Percentiles rank a stretch among this genome's conserved stretches.
phyloP scores from a whole-genome alignment of 352 stramenopile genomes.

The Pythium sp. region DNA sequence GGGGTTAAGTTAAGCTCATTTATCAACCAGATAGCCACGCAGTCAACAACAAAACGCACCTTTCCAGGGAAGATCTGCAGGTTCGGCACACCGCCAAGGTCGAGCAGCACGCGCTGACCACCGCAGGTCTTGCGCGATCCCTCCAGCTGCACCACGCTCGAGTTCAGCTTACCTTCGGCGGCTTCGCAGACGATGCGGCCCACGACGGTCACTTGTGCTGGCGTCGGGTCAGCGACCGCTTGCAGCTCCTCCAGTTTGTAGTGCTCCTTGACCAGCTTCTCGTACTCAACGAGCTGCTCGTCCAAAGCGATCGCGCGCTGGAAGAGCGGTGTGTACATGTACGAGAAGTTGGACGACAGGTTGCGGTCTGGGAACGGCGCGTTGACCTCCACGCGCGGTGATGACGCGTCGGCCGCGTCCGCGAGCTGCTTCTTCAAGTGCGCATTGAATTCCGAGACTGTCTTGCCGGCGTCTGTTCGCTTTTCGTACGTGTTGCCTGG shows the following conservation, averaged over 20 bases:
- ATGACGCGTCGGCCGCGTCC: neutral
- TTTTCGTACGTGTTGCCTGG: conserved; percentile 72
- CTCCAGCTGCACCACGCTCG: conserved; percentile 80
- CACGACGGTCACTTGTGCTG: conserved; percentile 71
- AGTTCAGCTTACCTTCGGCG: conserved; percentile 79
- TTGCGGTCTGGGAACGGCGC: conserved; percentile 62
- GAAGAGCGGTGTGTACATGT: conserved; percentile 86
- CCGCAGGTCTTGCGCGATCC: conserved; percentile 80
- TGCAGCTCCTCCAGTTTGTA: conserved; percentile 63
- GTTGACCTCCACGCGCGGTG: conserved; percentile 22
- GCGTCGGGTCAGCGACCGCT: conserved; percentile 70
- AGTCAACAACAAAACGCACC: conserved; percentile 26
- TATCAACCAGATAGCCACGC: neutral
- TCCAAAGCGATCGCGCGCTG: conserved; percentile 74
- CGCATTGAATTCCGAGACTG: conserved; percentile 74
- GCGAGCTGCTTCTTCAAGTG: conserved; percentile 61
- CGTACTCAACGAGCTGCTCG: conserved; percentile 73
- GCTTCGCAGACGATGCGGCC: conserved; percentile 83
- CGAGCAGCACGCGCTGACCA: conserved; percentile 73
- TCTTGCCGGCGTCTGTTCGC: conserved; percentile 73
- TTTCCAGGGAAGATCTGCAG: conserved; percentile 85
- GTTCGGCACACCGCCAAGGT: conserved; percentile 62
- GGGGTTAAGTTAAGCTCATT: neutral
- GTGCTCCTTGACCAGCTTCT: conserved; percentile 64
- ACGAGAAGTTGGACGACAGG: conserved; percentile 48